Percentiles rank a stretch among this genome's conserved stretches.
phyloP scores from a whole-genome alignment of 2,329 filamentous ascomycete species.

The Tolypocladium amazonense region DNA sequence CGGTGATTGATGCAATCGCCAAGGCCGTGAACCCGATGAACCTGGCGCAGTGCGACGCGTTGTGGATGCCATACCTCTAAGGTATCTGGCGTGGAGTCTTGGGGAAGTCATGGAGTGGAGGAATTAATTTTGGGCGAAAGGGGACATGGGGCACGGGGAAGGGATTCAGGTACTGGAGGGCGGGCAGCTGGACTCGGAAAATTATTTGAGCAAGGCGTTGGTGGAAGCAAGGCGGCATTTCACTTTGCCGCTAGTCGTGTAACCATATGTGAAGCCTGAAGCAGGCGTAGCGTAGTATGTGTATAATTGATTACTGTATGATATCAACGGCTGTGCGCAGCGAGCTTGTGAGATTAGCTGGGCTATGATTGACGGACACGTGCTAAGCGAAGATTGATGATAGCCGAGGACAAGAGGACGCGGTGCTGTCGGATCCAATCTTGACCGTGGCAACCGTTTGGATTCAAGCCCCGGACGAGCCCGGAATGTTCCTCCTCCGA shows the following conservation, averaged over 20 bases:
- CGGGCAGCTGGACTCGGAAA: background rate
- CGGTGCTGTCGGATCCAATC: background rate
- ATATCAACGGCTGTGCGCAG: background rate
- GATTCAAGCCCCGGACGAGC: background rate
- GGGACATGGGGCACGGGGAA: background rate
- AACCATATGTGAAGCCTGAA: background rate
- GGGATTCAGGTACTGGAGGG: background rate
- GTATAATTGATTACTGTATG: background rate
- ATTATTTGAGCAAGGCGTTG: conserved; percentile 7
- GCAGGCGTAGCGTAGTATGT: background rate
- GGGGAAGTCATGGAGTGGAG: background rate
- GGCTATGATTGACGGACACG: background rate
- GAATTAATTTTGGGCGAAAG: background rate
- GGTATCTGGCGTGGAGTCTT: background rate
- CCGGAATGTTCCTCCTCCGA: background rate
- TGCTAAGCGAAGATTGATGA: background rate
- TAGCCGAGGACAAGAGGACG: background rate
- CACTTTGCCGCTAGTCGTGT: background rate
- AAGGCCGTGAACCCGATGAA: conserved; percentile 87
- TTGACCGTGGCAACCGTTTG: background rate
- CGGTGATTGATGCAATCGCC: conserved; percentile 88
- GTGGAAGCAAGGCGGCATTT: background rate
- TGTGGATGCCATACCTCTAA: conserved; percentile 97
- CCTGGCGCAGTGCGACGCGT: conserved; percentile 74
- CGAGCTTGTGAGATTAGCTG: background rate